phyloP scores from a whole-genome alignment of 179 eudicot species.

The Vitellaria paradoxa region DNA sequence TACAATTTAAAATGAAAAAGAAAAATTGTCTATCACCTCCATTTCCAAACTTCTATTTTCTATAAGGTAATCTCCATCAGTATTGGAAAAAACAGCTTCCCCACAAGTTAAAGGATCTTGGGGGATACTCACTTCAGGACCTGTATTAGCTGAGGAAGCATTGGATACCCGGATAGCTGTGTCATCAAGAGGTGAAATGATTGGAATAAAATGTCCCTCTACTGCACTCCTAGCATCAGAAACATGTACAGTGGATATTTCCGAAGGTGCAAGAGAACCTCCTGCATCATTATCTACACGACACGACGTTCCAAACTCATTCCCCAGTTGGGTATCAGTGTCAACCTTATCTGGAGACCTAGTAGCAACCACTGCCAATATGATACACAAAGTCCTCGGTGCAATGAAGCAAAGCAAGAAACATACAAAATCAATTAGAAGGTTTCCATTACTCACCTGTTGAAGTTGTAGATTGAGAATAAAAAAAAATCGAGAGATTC shows the following conservation, averaged over 20 bases:
- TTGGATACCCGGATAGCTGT: constrained; percentile 20
- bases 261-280: constrained; percentile 21
- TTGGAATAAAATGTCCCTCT: constrained; percentile 17
- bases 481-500: constrained; percentile 28
- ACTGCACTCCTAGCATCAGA: constrained; percentile 17
- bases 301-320: neutral
- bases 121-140: constrained; percentile 18
- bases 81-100: constrained; percentile 20
- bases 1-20: neutral
- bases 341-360: constrained; percentile 9
- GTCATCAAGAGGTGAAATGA: constrained; percentile 21
- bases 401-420: neutral
- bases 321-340: neutral
- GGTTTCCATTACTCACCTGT: constrained; percentile 21
- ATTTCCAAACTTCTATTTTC: constrained; percentile 23
- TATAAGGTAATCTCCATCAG: constrained; percentile 20
- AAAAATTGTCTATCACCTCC: constrained; percentile 24
- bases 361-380: constrained; percentile 10
- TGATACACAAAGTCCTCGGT: neutral
- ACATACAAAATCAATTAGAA: neutral
- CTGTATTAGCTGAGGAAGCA: constrained; percentile 9
- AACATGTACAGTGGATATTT: constrained; percentile 18
- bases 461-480: constrained; percentile 23
- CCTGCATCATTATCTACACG: constrained; percentile 8
- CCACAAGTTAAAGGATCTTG: constrained; percentile 24